Base-by-base conservation (phyloP, 225 moss, liverwort and hornwort species). In the Bryoerythrophyllum caledonicum region DNA sequence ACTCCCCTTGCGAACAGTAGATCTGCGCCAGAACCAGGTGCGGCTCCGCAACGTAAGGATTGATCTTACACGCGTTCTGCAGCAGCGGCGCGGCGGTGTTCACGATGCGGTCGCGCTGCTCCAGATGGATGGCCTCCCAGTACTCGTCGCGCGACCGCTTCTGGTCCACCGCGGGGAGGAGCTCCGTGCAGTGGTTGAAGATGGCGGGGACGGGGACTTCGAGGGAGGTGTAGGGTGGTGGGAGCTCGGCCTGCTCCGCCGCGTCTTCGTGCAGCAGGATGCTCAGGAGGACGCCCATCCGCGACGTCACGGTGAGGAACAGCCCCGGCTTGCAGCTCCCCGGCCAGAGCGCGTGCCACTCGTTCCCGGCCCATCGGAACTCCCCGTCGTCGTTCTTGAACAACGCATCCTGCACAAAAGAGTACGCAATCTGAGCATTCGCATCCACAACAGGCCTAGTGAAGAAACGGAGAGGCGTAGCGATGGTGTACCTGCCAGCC, bases 301-400 rank as follows among this genome's bases (percentile, higher is more conserved):
- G 87, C 5, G 93, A 91, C 10, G 73, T 10, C 0, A 52, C n/a
- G 9, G 74, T 79, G 1, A 89, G 75, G 91, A 88, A 94, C 0
- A 91, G 78, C 13, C 94, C 94, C 0, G 96, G 96, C 41, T 87
- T 91, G 65, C 91, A 90, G 67, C 82, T 86, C 8, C 96, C 96
- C 1, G 97, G 97, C 97, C 97, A 97, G n/a, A 93, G 79, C 0
- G 87, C 63, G 25, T 79, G 77, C 76, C 85, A 87, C 0, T 72
- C 76, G 17, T 93, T 69, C 35, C 83, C 88, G 0, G 46, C 17
- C 20, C 38, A 93, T 26, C 73, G 77, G 16, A 76, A 71, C 49
- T 86, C 76, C 0, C 94, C 97, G 73, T 94, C 86, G 23, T 79
- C 58, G 53, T 97, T 94, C 30, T 70, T 85, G 37, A 94, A 94